Evolutionary conservation across 768 basidiomycete species (phyloP), one percentile per base, ranked within the genome.

Genomic region (Suillus subalutaceus): DNA sequence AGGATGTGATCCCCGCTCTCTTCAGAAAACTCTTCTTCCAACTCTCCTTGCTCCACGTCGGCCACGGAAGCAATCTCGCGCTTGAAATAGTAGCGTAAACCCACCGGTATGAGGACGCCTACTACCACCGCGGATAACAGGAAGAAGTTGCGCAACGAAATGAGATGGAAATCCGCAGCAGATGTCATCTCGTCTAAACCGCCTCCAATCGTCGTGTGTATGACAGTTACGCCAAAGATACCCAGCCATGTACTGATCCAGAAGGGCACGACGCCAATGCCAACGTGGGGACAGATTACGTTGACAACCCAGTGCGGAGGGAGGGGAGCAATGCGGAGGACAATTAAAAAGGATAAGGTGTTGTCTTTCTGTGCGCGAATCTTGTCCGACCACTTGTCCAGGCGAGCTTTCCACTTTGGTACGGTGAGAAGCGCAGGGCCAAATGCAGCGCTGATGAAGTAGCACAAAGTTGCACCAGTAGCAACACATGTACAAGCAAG

Each of bases 271-370:
- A 95, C 77, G 12, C 88, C 85, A 68, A 99, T 96, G 40, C 94
- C 93, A 37, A 99, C 86, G 72, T 99, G 96, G 1, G 96, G 96
- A 68, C 92, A 93, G 10, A 97, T 81, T 65, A 97, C 84, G 74
- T 98, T 98, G 69, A 97, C 89, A 67, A 97, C 91, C 97, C 97
- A 98, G 72, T 97, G 96, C 6, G 96, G 96, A 38, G 96, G 96
- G 23, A 97, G 84, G 0, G 96, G 96, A 1, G 95, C 92, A 66
- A 98, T 96, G 65, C 96, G 90, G 53, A 99, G 82, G n/a, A 99
- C 88, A 76, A 99, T 92, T 70, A 98, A 87, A 78, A 96, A 98
- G 15, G 93, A 93, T 53, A 97, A 85, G 72, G 97, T 82, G 79
- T 96, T 95, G 70, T 89, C 89, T 67, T 87, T 90, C 77, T 94